phyloP scores from a whole-genome alignment of 1,139 yeast species.

The Debaryomyces fabryi region DNA sequence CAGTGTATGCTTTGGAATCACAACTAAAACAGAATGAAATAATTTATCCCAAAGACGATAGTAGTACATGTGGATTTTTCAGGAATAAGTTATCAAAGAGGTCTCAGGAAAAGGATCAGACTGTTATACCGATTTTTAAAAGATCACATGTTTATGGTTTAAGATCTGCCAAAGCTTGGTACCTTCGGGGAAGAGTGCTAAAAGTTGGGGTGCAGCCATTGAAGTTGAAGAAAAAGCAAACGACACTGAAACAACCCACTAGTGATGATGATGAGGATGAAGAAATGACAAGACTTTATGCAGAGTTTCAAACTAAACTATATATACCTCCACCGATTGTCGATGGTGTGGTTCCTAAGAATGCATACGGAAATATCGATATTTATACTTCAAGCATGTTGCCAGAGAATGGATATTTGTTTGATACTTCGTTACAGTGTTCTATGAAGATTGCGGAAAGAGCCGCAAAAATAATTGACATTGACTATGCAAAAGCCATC shows the following conservation, averaged over 20 bases:
- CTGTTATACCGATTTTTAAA: slow-evolving; percentile 61
- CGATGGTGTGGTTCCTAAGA: slow-evolving; percentile 71
- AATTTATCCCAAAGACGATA: slow-evolving; percentile 62
- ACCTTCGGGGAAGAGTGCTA: slow-evolving; percentile 73
- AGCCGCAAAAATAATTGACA: slow-evolving; percentile 70
- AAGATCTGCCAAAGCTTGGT: slow-evolving; percentile 85
- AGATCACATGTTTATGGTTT: slow-evolving; percentile 65
- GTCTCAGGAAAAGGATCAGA: slow-evolving; percentile 32
- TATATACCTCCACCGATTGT: slow-evolving; percentile 66
- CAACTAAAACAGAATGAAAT: slow-evolving; percentile 76
- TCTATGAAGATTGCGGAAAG: slow-evolving; percentile 55
- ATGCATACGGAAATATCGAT: slow-evolving; percentile 83
- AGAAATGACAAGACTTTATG: slow-evolving; percentile 59
- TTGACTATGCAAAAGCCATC: slow-evolving; percentile 88
- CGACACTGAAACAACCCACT: slow-evolving; percentile 24
- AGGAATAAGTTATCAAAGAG: slow-evolving; percentile 29
- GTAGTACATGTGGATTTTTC: slow-evolving; percentile 67
- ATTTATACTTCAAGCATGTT: slow-evolving; percentile 76
- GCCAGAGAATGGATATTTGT: slow-evolving; percentile 76
- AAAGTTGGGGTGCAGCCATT: slow-evolving; percentile 71
- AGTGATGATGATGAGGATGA: slow-evolving; percentile 56
- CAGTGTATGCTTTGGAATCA: slow-evolving; percentile 78
- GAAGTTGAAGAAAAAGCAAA: slow-evolving; percentile 36
- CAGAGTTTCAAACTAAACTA: slow-evolving; percentile 73
- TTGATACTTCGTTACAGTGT: slow-evolving; percentile 28